Evolutionary conservation across 179 eudicot genomes (phyloP).

Genomic region (Drosera spatulata): DNA sequence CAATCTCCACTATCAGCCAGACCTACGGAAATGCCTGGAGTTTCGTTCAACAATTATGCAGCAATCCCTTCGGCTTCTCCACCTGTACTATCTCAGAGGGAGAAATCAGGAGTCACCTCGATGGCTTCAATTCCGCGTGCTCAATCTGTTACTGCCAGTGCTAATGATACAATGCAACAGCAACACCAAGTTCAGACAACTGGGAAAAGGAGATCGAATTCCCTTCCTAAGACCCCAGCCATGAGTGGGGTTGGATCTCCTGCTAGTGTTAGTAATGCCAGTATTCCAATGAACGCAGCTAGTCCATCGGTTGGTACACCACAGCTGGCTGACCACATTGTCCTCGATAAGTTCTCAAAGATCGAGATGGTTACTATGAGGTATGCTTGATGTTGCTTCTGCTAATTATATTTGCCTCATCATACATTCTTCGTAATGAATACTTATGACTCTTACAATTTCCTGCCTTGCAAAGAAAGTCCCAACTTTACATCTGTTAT

Average conservation of each 20-base stretch:
- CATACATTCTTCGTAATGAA: too few relatives aligned
- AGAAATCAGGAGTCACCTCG: conserved; percentile 48
- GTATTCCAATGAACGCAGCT: conserved; percentile 58
- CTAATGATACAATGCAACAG: conserved; percentile 68
- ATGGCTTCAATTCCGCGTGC: conserved; percentile 49
- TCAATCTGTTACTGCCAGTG: conserved; percentile 55
- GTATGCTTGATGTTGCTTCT: conserved; percentile 20
- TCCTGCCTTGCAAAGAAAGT: too few relatives aligned
- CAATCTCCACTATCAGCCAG: conserved; percentile 72
- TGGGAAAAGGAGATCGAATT: conserved; percentile 67
- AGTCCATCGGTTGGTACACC: conserved; percentile 74
- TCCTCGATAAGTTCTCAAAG: conserved; percentile 70
- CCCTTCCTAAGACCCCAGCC: conserved; percentile 62
- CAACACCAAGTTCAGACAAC: conserved; percentile 61
- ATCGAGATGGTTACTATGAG: conserved; percentile 58
- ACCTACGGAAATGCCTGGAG: conserved; percentile 73
- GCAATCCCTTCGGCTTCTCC: conserved; percentile 47
- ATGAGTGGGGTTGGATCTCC: conserved; percentile 91
- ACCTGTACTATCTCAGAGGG: conserved; percentile 53
- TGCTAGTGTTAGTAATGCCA: conserved; percentile 66
- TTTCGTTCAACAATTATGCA: conserved; percentile 61
- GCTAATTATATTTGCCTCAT: too few relatives aligned
- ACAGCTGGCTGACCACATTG: conserved; percentile 36
- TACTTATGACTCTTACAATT: too few relatives aligned
- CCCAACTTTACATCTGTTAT: too few relatives aligned